These are phyloP conservation scores for Trichoderma oligosporum DNA, from an alignment of 2,329 filamentous ascomycete genomes.

Conservation along the genomic window DNA sequence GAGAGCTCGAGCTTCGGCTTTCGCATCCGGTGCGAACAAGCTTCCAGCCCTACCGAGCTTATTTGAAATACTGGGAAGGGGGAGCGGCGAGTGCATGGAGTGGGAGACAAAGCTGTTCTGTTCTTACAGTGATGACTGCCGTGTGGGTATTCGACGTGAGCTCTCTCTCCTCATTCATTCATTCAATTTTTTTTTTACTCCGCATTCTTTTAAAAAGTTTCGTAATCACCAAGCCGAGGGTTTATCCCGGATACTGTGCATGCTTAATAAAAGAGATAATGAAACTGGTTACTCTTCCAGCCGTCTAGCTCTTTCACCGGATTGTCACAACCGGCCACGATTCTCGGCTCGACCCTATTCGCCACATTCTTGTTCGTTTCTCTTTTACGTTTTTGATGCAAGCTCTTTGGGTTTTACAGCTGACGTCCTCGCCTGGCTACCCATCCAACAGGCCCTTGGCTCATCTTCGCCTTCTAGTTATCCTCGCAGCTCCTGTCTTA, in stretches of 20 bases:
- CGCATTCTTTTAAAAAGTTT: neutral
- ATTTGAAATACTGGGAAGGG: conserved; percentile 40
- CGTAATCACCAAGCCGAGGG: too few species aligned
- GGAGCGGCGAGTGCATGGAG: conserved; percentile 45
- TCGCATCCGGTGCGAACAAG: conserved; percentile 33
- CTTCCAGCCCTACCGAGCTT: conserved; percentile 41
- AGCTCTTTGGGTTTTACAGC: conserved; percentile 63
- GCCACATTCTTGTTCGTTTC: conserved; percentile 36
- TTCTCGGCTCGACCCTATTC: conserved; percentile 44
- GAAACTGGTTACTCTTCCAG: conserved; percentile 9
- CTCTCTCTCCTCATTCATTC: conserved; percentile 15
- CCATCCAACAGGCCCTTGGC: conserved; percentile 56
- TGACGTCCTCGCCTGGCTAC: conserved; percentile 51
- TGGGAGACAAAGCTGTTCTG: conserved; percentile 54
- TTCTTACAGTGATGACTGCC: conserved; percentile 37
- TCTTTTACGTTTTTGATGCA: conserved; percentile 47
- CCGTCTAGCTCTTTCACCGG: conserved; percentile 59
- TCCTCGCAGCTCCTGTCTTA: conserved; percentile 37
- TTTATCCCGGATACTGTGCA: too few species aligned
- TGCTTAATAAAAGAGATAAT: too few species aligned
- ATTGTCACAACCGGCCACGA: conserved; percentile 58
- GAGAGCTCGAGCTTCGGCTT: conserved; percentile 46
- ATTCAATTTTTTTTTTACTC: neutral
- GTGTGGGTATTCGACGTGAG: conserved; percentile 61
- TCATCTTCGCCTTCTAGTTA: conserved; percentile 40